Percentiles rank a stretch among this genome's conserved stretches.
These are phyloP conservation scores for Casuarina equisetifolia DNA, from an alignment of 306 rosid genomes.

Conservation along the genomic window DNA sequence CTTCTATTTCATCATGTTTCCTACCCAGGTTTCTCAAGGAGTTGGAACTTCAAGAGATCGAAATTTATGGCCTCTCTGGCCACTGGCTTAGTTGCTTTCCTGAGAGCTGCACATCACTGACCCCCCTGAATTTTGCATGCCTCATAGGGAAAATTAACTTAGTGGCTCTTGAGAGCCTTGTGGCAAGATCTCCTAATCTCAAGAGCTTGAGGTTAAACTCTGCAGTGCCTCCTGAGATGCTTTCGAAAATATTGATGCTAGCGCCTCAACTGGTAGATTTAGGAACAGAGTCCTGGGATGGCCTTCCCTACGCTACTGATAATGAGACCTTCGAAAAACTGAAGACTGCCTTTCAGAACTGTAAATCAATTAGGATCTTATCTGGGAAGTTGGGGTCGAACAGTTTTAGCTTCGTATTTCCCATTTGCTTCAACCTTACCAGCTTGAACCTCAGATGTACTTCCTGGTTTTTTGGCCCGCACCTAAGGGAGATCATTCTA, in stretches of 20 bases:
- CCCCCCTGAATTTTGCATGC: conserved; percentile 86
- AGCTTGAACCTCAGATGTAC: conserved; percentile 89
- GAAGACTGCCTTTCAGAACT: conserved; percentile 44
- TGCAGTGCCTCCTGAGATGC: conserved; percentile 58
- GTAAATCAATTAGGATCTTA: conserved; percentile 71
- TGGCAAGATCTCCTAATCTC: conserved; percentile 84
- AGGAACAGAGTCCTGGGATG: conserved; percentile 65
- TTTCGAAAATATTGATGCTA: conserved; percentile 53
- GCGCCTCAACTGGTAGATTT: conserved; percentile 80
- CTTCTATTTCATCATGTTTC: background rate
- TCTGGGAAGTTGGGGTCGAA: conserved; percentile 76
- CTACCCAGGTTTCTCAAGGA: conserved; percentile 67
- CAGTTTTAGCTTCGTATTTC: conserved; percentile 54
- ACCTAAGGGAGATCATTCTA: conserved; percentile 52
- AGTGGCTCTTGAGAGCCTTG: conserved; percentile 80
- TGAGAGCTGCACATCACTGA: conserved; percentile 74
- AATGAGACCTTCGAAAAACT: conserved; percentile 48
- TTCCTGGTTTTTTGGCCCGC: conserved; percentile 61
- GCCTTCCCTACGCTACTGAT: conserved; percentile 38
- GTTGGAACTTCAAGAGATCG: conserved; percentile 96
- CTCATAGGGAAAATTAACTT: conserved; percentile 76
- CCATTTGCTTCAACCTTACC: conserved; percentile 62
- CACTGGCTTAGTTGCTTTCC: conserved; percentile 96
- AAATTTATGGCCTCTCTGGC: conserved; percentile 72
- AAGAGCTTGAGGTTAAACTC: conserved; percentile 73